Base-by-base conservation (phyloP, 257 asterid species). In the Plantago ovata region DNA sequence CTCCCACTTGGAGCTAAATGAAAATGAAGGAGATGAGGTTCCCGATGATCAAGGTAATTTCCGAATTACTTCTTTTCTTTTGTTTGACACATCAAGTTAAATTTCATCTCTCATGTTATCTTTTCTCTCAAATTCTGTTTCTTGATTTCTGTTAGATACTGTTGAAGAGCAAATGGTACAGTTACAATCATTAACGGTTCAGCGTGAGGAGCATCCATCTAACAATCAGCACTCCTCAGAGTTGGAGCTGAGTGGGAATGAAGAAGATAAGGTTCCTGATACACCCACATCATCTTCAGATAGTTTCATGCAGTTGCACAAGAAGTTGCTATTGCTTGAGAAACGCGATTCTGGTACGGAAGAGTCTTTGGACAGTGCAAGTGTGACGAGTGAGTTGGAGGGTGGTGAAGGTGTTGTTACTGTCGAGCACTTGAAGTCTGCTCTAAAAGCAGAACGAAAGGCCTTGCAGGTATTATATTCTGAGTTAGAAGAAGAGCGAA, bases 401-500 rank as follows among this genome's bases (percentile, higher is more conserved):
- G 80, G 84, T 14, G 60, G 77, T 33, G 98, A 84, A 56, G 93
- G 85, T 46, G 78, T 75, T 41, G 69, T 73, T 33, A 76, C 96
- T 0, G 46, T 75, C 8, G 99, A 93, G 13, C 69, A 67, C 24
- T 67, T 93, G 58, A 86, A 84, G 73, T 75, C 85, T 3, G 91
- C 89, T 0, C 65, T 89, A 15, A 84, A 75, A 77, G 53, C 91
- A 0, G 94, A 93, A 68, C 47, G 95, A n/a, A 89, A 82, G 68
- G 85, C 89, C 14, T 67, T 86, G 60, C 90, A 82, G 60, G 87
- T 77, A 7, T 64, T 86, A 60, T 93, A 89, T 51, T 24, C 89
- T 0, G 99, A 93, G 70, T 68, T 93, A 54, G 99, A 93, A 79
- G 97, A 86, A 68, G 99, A 93, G 61, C 61, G 99, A 56, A 89